Percentiles rank a stretch among this genome's conserved stretches.
These are phyloP conservation scores for Aegilops speltoides DNA, from an alignment of 176 grass and related monocot species.

Conservation along the genomic window DNA sequence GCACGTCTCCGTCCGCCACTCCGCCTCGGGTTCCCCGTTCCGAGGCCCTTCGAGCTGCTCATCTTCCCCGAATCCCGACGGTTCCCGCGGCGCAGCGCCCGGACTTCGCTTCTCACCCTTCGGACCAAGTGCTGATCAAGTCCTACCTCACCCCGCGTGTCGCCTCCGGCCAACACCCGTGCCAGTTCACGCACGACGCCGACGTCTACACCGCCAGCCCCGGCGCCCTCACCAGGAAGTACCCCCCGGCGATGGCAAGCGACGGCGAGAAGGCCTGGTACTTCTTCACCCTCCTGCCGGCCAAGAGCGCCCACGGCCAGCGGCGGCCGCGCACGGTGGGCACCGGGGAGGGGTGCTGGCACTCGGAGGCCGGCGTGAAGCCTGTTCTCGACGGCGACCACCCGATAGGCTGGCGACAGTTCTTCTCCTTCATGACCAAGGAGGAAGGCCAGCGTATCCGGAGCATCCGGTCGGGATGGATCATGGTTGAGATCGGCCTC, in stretches of 20 bases:
- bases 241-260: conserved; percentile 12
- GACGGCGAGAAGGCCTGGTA: conserved; percentile 47
- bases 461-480: conserved; percentile 29
- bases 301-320: conserved; percentile 40
- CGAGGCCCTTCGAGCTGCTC: too few species aligned
- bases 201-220: conserved; percentile 49
- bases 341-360: conserved; percentile 40
- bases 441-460: not conserved
- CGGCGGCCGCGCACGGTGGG: conserved; percentile 32
- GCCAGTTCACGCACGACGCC: conserved; percentile 40
- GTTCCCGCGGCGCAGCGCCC: not conserved
- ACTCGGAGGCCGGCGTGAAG: conserved; percentile 22
- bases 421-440: conserved; percentile 43
- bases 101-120: conserved; percentile 34
- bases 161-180: conserved; percentile 2
- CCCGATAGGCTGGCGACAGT: conserved; percentile 39
- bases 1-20: not conserved
- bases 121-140: conserved; percentile 33
- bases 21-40: not conserved
- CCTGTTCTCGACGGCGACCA: not conserved
- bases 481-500: conserved; percentile 55
- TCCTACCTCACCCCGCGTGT: conserved; percentile 36
- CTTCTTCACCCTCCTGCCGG: conserved; percentile 32
- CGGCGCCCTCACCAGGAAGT: conserved; percentile 6
- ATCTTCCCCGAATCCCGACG: not conserved